phyloP scores from a whole-genome alignment of 768 basidiomycete species.

The Naganishia kalamii region DNA sequence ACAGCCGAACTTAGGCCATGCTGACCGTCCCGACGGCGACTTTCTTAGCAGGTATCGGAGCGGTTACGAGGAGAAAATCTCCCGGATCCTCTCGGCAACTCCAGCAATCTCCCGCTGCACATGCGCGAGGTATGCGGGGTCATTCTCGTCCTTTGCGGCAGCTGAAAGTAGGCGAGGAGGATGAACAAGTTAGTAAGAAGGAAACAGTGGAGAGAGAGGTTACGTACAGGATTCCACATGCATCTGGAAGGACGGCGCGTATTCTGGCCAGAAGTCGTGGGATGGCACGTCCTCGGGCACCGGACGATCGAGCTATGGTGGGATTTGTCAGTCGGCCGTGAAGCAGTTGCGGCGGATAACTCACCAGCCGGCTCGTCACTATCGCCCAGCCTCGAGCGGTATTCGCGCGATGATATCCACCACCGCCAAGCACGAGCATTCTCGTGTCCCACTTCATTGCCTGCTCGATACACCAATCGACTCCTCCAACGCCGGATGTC shows the following conservation, averaged over 20 bases:
- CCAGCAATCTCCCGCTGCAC: constrained; percentile 33
- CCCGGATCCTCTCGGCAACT: not conserved
- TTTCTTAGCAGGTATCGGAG: too few species aligned
- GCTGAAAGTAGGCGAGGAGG: not conserved
- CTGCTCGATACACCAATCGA: constrained; percentile 55
- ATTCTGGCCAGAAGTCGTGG: constrained; percentile 64
- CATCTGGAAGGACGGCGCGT: constrained; percentile 73
- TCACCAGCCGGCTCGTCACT: constrained; percentile 67
- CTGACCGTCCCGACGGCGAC: too few species aligned
- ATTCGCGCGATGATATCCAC: constrained; percentile 78
- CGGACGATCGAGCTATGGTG: constrained; percentile 53
- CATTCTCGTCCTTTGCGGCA: constrained; percentile 26
- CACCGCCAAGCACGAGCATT: constrained; percentile 48
- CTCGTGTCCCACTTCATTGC: constrained; percentile 33
- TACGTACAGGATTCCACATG: constrained; percentile 54
- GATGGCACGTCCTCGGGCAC: constrained; percentile 68
- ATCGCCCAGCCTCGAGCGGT: constrained; percentile 81
- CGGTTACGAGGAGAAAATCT: not conserved
- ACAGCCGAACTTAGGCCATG: too few species aligned
- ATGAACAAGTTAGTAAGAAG: not conserved
- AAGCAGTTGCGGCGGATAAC: constrained; percentile 36
- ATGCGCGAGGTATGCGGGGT: constrained; percentile 33
- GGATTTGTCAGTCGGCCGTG: not conserved
- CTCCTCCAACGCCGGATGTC: constrained; percentile 54
- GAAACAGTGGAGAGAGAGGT: not conserved